Conservation (phyloP, 805 yeast genomes). For the Metschnikowia bowlesiae region DNA sequence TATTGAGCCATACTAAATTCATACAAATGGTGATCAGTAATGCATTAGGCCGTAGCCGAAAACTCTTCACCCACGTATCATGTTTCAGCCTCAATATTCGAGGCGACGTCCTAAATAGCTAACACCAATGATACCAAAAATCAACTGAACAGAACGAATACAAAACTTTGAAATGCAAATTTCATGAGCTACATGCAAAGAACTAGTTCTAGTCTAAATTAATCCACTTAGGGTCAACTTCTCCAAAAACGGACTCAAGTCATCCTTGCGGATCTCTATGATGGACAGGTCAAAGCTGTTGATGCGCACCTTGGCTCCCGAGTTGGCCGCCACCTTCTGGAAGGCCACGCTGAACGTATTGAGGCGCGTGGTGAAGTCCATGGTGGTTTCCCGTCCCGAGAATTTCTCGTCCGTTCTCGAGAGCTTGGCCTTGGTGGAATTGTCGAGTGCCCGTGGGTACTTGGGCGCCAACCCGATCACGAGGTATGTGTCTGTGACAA, state of each 20-base stretch:
- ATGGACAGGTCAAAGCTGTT: slow-evolving; percentile 95
- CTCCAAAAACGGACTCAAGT: slow-evolving; percentile 82
- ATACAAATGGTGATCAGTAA: too few species aligned
- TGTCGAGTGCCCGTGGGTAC: slow-evolving; percentile 50
- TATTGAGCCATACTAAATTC: too few species aligned
- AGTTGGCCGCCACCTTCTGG: slow-evolving; percentile 76
- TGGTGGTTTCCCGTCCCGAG: slow-evolving; percentile 16
- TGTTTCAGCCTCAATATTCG: too few species aligned
- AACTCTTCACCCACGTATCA: too few species aligned
- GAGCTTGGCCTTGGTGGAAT: slow-evolving; percentile 31
- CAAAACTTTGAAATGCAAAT: too few species aligned
- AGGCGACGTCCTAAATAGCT: too few species aligned
- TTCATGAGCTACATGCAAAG: too few species aligned
- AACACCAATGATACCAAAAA: too few species aligned
- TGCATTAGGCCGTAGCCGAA: too few species aligned
- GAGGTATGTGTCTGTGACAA: slow-evolving; percentile 66
- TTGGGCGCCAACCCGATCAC: slow-evolving; percentile 89
- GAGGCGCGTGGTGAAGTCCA: slow-evolving; percentile 41
- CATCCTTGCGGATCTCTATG: slow-evolving; percentile 85
- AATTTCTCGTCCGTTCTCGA: slow-evolving; percentile 2
- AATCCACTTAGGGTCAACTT: slow-evolving; percentile 70
- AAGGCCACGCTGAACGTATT: slow-evolving; percentile 90
- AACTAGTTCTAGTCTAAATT: slow-evolving; percentile 14
- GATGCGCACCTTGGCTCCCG: slow-evolving; percentile 84
- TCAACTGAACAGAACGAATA: too few species aligned